phyloP scores from a whole-genome alignment of 2,329 filamentous ascomycete genomes.

The Fusarium concolor region DNA sequence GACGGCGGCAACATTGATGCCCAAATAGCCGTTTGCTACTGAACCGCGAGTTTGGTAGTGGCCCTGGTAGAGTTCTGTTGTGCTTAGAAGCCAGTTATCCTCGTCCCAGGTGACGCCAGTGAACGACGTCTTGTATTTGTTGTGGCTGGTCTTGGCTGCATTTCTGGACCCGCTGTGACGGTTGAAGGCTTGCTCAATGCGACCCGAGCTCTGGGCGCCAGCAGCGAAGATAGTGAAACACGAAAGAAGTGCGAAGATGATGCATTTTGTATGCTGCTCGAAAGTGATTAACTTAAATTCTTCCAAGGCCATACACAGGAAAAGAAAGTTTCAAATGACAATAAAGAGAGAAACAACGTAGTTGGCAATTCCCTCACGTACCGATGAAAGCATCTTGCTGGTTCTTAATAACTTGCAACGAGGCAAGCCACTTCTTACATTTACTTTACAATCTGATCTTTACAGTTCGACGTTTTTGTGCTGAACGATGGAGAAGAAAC shows the following conservation, averaged over 20 bases:
- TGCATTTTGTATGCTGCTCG: background rate
- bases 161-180: background rate
- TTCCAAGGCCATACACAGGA: too few relatives aligned
- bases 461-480: too few relatives aligned
- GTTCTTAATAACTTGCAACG: too few relatives aligned
- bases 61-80: background rate
- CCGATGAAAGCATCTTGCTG: too few relatives aligned
- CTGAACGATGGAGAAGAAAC: too few relatives aligned
- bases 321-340: too few relatives aligned
- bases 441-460: too few relatives aligned
- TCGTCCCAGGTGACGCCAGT: conserved; percentile 1
- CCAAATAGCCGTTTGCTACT: conserved; percentile 10
- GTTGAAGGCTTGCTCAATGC: background rate
- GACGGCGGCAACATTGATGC: background rate
- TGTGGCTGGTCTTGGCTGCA: background rate
- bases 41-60: conserved; percentile 6
- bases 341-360: too few relatives aligned
- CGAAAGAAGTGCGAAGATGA: background rate
- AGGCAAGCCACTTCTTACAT: too few relatives aligned
- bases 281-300: too few relatives aligned
- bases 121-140: background rate
- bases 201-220: accelerated
- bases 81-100: conserved; percentile 4
- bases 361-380: too few relatives aligned
- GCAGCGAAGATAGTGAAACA: background rate